These are phyloP conservation scores for Naganishia albida DNA, from an alignment of 1,284 basidiomycete species.

Conservation along the genomic window DNA sequence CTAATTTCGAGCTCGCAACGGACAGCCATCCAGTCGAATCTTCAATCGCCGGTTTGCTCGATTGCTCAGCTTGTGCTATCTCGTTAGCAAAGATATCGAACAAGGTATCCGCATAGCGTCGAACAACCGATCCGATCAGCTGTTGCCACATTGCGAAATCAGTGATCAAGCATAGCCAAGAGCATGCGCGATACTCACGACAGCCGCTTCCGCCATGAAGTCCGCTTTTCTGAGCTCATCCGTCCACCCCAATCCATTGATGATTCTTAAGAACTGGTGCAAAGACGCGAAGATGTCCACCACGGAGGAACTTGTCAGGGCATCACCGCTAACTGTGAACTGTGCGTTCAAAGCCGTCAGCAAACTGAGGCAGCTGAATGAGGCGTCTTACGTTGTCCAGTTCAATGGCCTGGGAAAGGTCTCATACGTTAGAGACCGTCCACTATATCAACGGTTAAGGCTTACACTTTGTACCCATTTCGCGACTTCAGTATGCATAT, in stretches of 20 bases:
- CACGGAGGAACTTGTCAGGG: conserved; percentile 91
- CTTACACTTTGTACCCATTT: conserved; percentile 91
- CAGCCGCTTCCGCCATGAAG: conserved; percentile 83
- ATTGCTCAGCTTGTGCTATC: conserved; percentile 26
- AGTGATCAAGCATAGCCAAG: neutral
- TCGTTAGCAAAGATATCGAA: conserved; percentile 22
- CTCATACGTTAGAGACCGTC: neutral
- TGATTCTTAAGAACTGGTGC: conserved; percentile 82
- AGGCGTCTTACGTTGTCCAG: conserved; percentile 70
- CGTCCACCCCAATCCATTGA: conserved; percentile 88
- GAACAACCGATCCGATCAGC: conserved; percentile 31
- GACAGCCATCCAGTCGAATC: conserved; percentile 22
- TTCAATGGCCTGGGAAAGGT: conserved; percentile 66
- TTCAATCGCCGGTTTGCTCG: neutral
- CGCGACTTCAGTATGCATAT: conserved; percentile 83
- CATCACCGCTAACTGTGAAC: conserved; percentile 43
- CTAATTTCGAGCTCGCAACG: conserved; percentile 23
- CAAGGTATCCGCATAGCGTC: conserved; percentile 26
- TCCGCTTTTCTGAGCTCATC: conserved; percentile 84
- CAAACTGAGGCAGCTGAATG: neutral
- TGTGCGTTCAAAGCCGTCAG: conserved; percentile 38
- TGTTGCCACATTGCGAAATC: neutral
- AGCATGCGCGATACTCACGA: conserved; percentile 59
- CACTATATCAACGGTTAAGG: conserved; percentile 31
- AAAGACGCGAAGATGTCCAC: conserved; percentile 94